phyloP scores from a whole-genome alignment of 768 basidiomycete species.

The Daedalea quercina region DNA sequence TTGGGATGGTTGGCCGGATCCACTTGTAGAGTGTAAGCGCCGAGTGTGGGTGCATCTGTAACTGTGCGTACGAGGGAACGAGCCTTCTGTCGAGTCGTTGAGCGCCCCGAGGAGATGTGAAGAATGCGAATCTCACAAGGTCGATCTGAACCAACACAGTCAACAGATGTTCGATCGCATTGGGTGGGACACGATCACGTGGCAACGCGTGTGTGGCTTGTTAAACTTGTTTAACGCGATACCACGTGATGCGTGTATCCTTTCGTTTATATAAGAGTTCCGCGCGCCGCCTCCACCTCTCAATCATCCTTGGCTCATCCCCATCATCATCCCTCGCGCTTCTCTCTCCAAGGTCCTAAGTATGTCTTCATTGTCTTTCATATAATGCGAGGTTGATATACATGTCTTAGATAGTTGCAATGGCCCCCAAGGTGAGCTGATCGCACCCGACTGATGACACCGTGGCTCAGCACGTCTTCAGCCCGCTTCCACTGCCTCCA shows the following conservation, averaged over 20 bases:
- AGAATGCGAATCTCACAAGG: background rate
- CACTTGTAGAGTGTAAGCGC: constrained; percentile 4
- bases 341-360: constrained; percentile 5
- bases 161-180: too few species aligned
- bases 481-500: constrained; percentile 49
- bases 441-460: background rate
- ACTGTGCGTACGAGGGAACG: background rate
- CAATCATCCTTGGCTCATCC: constrained; percentile 12
- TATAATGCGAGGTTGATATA: background rate
- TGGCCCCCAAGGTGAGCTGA: constrained; percentile 23
- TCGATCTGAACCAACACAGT: too few species aligned
- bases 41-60: background rate
- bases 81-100: background rate
- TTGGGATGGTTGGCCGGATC: constrained; percentile 60
- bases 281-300: constrained; percentile 12
- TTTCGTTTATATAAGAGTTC: constrained; percentile 16
- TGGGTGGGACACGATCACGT: constrained; percentile 9
- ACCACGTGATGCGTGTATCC: constrained; percentile 12
- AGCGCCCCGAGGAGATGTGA: background rate
- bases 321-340: constrained; percentile 10
- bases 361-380: background rate
- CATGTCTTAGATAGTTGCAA: constrained; percentile 8
- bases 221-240: constrained; percentile 10
- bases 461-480: constrained; percentile 7
- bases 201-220: constrained; percentile 15